Percentiles rank a stretch among this genome's conserved stretches.
These are phyloP conservation scores for Blastobotrys arbuscula DNA, from an alignment of 1,139 yeast genomes.

Conservation along the genomic window DNA sequence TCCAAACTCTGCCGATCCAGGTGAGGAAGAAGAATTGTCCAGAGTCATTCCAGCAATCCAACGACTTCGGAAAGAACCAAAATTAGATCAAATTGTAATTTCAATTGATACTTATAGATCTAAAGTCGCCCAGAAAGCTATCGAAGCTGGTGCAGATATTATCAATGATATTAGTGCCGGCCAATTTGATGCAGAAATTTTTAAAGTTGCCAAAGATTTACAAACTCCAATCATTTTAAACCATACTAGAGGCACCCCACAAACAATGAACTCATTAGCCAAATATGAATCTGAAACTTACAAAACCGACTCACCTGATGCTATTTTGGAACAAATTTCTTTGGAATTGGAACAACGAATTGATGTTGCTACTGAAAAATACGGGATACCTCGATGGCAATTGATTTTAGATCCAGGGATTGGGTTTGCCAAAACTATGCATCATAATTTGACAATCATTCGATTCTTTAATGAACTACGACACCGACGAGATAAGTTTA, in stretches of 20 bases:
- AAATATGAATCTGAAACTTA: conserved; percentile 40
- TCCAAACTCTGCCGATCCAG: conserved; percentile 66
- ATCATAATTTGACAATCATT: conserved; percentile 64
- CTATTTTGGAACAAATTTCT: conserved; percentile 45
- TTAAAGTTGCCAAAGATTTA: conserved; percentile 57
- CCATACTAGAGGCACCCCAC: conserved; percentile 81
- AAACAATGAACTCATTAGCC: conserved; percentile 61
- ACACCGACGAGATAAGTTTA: conserved; percentile 33
- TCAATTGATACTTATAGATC: conserved; percentile 85
- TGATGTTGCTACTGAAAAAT: conserved; percentile 45
- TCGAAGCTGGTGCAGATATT: conserved; percentile 79
- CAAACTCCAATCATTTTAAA: conserved; percentile 72
- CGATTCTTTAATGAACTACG: conserved; percentile 41
- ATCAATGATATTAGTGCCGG: conserved; percentile 93
- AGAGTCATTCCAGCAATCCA: conserved; percentile 68
- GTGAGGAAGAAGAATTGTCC: conserved; percentile 50
- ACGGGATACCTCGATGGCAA: conserved; percentile 84
- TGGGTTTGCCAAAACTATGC: conserved; percentile 77
- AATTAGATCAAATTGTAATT: conserved; percentile 46
- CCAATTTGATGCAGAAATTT: conserved; percentile 56
- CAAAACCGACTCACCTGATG: conserved; percentile 31
- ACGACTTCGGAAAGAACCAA: conserved; percentile 46
- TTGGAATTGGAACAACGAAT: conserved; percentile 60
- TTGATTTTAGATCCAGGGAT: conserved; percentile 88
- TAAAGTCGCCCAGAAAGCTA: conserved; percentile 61